Conservation (phyloP, 129 eudicot genomes). For the Dittrichia graveolens region DNA sequence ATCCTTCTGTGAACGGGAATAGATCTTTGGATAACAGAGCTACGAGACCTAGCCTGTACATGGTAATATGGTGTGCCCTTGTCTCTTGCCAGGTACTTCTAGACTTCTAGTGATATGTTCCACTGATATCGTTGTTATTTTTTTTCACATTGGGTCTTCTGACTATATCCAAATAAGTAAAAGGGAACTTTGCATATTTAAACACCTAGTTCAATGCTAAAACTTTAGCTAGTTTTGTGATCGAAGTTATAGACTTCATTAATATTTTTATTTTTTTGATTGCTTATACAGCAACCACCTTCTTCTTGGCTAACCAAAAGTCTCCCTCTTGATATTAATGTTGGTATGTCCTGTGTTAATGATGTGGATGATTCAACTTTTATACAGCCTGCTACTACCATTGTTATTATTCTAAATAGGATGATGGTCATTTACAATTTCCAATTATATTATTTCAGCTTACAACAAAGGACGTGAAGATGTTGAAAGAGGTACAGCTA, state of each 20-base stretch:
- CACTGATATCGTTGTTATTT: no score
- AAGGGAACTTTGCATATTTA: no score
- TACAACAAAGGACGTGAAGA: conserved; percentile 81
- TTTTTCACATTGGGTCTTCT: not conserved
- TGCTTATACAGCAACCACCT: conserved; percentile 71
- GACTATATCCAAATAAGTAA: no score
- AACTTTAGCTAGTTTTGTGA: not conserved
- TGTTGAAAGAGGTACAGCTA: conserved; percentile 59
- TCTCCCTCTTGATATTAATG: conserved; percentile 80
- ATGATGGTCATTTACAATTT: no score
- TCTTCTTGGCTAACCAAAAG: conserved; percentile 79
- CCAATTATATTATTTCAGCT: conserved; percentile 40
- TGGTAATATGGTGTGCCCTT: conserved; percentile 56
- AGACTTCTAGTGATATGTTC: no score
- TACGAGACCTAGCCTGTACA: conserved; percentile 77
- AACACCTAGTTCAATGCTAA: no score
- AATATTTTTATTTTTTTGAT: not conserved
- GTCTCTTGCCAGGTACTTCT: no score
- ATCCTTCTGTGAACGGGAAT: conserved; percentile 49
- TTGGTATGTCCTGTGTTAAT: conserved; percentile 55
- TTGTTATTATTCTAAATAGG: no score
- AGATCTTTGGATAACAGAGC: conserved; percentile 39
- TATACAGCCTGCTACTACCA: no score
- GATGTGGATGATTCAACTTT: not conserved
- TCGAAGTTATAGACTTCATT: not conserved